These are phyloP conservation scores for Diaporthe velutina DNA, from an alignment of 2,329 filamentous ascomycete genomes.

Conservation along the genomic window DNA sequence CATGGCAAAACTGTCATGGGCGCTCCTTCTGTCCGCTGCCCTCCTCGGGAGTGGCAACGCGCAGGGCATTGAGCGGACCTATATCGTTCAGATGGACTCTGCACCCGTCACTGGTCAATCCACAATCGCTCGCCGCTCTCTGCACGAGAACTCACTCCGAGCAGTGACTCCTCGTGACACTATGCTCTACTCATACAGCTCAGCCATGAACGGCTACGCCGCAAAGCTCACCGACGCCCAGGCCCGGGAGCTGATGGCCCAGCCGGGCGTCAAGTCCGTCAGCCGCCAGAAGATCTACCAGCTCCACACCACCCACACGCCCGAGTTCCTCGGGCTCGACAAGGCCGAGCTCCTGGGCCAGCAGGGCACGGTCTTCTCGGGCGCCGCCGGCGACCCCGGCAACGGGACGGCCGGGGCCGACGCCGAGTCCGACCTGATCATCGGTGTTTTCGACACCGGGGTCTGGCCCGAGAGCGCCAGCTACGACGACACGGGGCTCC, in stretches of 20 bases:
- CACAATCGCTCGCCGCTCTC: background rate
- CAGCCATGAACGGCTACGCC: slow-evolving; percentile 36
- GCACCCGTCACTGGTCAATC: background rate
- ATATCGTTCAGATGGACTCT: slow-evolving; percentile 27
- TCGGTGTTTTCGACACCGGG: slow-evolving; percentile 38
- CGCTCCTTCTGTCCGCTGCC: background rate
- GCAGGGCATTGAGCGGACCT: slow-evolving; percentile 8
- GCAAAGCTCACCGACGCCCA: slow-evolving; percentile 35
- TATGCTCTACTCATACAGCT: slow-evolving; percentile 37
- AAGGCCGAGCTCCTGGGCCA: slow-evolving; percentile 6
- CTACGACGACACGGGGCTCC: slow-evolving; percentile 36
- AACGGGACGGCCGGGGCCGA: background rate
- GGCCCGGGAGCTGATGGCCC: slow-evolving; percentile 27
- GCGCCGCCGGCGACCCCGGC: too few species aligned
- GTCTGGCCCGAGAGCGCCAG: slow-evolving; percentile 41
- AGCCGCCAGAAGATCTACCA: slow-evolving; percentile 16
- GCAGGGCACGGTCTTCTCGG: background rate
- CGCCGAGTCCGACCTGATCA: slow-evolving; percentile 34
- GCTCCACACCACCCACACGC: slow-evolving; percentile 35
- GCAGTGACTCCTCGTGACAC: background rate
- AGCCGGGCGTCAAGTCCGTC: slow-evolving; percentile 34
- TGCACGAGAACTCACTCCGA: slow-evolving; percentile 9
- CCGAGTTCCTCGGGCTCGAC: slow-evolving; percentile 37
- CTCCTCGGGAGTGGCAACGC: background rate
- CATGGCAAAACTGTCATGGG: background rate